Evolutionary conservation across 2,329 filamentous ascomycete species (phyloP), one percentile per base, ranked within the genome.

Genomic region (Sarocladium strictum): DNA sequence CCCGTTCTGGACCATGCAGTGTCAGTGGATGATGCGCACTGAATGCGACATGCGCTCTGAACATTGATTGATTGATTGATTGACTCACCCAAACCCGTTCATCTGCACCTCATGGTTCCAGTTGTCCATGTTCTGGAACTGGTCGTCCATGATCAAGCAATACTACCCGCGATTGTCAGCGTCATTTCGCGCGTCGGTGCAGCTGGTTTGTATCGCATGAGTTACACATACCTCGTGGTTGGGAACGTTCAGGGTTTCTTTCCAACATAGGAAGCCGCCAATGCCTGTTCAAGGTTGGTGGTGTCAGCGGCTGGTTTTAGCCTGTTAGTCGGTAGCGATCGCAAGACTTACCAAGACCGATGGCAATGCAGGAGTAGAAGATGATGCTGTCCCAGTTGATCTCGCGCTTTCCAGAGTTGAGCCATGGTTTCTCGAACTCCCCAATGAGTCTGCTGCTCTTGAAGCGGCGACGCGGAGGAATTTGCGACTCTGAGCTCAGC

Each of bases 81-180:
- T 9, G 26, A 51, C 50, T 23, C 21, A 53, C 50, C 50, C 50
- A 27, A 53, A 76, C 10, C 69, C 75, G 54, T 69, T 66, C n/a
- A 73, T 60, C 63, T 69, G 63, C 15, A 78, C 71, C 60, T 79
- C 76, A 55, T 75, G 71, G 9, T 70, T 71, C 78, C 78, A 81
- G 12, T 64, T 65, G 63, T 77, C 67, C 41, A 79, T 65, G 1
- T 64, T 67, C 15, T 67, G 65, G 62, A 81, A 82, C 58, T 75
- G 62, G 56, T 82, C 78, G 50, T 76, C 71, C 38, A 76, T 67
- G 4, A 80, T 64, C n/a, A 75, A 65, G 61, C 78, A 81, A 64
- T 79, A 77, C 66, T 77, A 23, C 6, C 3, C 7, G 19, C 14
- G 29, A 72, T 24, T 72, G 69, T 3, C 69, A 32, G 27, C 29